Base-by-base conservation (phyloP, 163 green algal genomes). In the Coccomyxa subellipsoidea region DNA sequence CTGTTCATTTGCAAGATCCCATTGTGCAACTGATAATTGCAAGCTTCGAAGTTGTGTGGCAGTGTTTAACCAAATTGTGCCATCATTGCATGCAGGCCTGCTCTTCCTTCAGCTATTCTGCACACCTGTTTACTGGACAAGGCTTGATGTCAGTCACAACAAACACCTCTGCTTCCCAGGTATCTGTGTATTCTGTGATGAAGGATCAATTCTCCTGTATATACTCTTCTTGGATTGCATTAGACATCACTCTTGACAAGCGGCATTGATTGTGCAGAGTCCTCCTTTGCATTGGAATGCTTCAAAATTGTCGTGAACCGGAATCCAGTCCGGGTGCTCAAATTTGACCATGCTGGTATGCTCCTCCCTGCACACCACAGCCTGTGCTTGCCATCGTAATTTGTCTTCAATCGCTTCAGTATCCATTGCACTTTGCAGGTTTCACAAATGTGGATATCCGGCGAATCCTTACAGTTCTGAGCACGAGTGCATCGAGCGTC, bases 61-160 rank as follows among this genome's bases (percentile, higher is more conserved):
- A 59, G 47, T 59, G 2, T n/a, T n/a, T n/a, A n/a, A n/a, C 12
- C 47, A 29, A 72, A 36, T 35, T 27, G 66, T 8, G 8, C 5
- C 27, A 10, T 34, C 21, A 34, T 34, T 36, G 66, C 66, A 4
- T 73, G 66, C 66, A 73, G 66, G 66, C n/a, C 10, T 34, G 4
- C 66, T 32, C 2, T 73, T 73, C 29, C 32, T 36, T 23, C n/a
- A 32, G 2, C 32, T 32, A 23, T 73, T 32, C n/a, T 32, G 21
- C 2, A 34, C 66, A 7, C 27, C 66, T 34, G 29, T 73, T 12
- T 8, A 73, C 10, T 34, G 27, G 66, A 73, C 66, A 32, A 73
- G 66, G 27, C 66, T 73, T 73, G 66, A 73, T n/a, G 27, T 73
- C 29, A 73, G 66, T 23, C 29, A 73, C 66, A 73, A 73, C 66